Percentiles rank a stretch among this genome's conserved stretches.
Conservation (phyloP, 805 yeast genomes). For the Pichia cephalocereana region DNA sequence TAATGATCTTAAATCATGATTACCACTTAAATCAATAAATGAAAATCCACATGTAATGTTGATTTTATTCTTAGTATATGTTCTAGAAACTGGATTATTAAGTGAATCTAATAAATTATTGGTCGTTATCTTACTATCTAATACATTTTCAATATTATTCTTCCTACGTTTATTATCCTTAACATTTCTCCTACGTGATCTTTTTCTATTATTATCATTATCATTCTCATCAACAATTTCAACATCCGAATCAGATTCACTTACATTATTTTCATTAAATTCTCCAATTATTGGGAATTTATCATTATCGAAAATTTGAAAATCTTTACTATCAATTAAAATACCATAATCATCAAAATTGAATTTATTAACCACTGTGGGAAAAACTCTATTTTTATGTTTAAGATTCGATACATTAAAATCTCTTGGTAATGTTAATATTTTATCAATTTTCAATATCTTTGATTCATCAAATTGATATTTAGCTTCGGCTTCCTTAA, state of each 20-base stretch:
- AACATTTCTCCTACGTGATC: constrained; percentile 15
- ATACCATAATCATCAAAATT: constrained; percentile 86
- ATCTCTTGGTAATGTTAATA: constrained; percentile 40
- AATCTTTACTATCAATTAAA: constrained; percentile 56
- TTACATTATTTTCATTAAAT: background rate
- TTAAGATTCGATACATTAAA: constrained; percentile 43
- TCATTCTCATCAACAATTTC: constrained; percentile 16
- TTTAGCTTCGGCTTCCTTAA: constrained; percentile 18
- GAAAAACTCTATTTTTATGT: constrained; percentile 64
- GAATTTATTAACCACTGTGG: constrained; percentile 48
- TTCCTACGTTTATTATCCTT: constrained; percentile 16
- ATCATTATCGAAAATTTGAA: constrained; percentile 41
- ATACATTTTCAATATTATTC: constrained; percentile 11
- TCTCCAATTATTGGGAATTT: constrained; percentile 25
- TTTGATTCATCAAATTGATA: constrained; percentile 12
- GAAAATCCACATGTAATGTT: constrained; percentile 61
- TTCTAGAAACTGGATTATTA: constrained; percentile 16
- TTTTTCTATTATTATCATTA: constrained; percentile 11
- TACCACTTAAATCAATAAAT: constrained; percentile 73
- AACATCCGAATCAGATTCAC: constrained; percentile 16
- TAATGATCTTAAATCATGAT: constrained; percentile 76
- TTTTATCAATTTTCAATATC: constrained; percentile 25
- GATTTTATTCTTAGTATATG: constrained; percentile 25
- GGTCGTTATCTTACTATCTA: constrained; percentile 8
- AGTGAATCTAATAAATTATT: constrained; percentile 18